Evolutionary conservation across 805 yeast genomes (phyloP).

Genomic region (Yamadazyma sp.): DNA sequence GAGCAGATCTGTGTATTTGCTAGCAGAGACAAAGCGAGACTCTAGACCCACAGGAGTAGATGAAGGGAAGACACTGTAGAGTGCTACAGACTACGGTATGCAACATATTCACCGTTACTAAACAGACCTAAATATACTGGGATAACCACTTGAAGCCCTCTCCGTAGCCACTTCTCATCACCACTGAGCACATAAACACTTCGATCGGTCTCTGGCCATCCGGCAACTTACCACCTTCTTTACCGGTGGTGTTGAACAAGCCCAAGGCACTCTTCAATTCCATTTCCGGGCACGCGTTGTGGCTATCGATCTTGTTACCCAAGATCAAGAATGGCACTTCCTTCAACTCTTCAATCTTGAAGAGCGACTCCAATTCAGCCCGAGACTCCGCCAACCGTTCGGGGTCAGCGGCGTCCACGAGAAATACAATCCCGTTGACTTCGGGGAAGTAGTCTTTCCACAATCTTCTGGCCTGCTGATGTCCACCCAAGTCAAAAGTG

Average conservation of each 20-base stretch:
- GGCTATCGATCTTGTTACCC: slow-evolving; percentile 96
- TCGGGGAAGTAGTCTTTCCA: slow-evolving; percentile 99
- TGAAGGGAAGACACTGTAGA: too few relatives aligned
- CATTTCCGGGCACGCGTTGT: slow-evolving; percentile 91
- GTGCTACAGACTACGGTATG: too few relatives aligned
- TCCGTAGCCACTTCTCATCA: slow-evolving; percentile 97
- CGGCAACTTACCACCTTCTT: slow-evolving; percentile 61
- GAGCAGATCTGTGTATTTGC: too few relatives aligned
- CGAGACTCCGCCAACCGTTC: slow-evolving; percentile 93
- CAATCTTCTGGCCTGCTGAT: slow-evolving; percentile 96
- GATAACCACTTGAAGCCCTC: slow-evolving; percentile 99
- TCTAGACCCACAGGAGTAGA: too few relatives aligned
- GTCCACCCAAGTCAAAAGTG: slow-evolving; percentile 98
- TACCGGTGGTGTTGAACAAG: slow-evolving; percentile 82
- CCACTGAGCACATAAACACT: slow-evolving; percentile 96
- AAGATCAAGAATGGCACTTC: slow-evolving; percentile 89
- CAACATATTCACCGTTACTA: too few relatives aligned
- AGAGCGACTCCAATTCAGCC: slow-evolving; percentile 90
- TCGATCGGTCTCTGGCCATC: slow-evolving; percentile 88
- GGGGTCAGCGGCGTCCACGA: slow-evolving; percentile 96
- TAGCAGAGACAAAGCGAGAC: too few relatives aligned
- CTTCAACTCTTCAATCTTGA: slow-evolving; percentile 86
- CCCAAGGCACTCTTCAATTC: slow-evolving; percentile 91
- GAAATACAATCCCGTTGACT: slow-evolving; percentile 94
- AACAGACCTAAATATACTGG: slow-evolving; percentile 77